Evolutionary conservation across 2,329 filamentous ascomycete genomes (phyloP), one percentile per base, ranked within the genome.

Genomic region (Orbilia javanica): DNA sequence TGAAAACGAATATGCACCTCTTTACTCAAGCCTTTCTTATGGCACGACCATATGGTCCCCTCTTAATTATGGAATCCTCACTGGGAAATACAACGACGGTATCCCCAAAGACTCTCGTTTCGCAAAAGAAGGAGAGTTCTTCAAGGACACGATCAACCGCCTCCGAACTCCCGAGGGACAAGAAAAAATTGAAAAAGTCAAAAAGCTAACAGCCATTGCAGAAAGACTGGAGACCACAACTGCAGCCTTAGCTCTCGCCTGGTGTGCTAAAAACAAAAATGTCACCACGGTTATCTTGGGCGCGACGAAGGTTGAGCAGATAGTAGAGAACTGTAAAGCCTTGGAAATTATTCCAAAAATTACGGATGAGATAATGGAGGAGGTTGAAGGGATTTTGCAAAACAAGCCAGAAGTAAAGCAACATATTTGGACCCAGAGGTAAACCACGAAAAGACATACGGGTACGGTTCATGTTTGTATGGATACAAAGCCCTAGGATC

Each of bases 81-180:
- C 88, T 6, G 89, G 89, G 81, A 90, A 90, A 84, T 90, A 90
- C 86, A 89, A 90, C 83, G 86, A 89, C 79, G 88, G 88, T 67
- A 88, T 90, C 68, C 88, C 88, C 15, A 86, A 88, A 80, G 88
- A 87, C 81, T 90, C 88, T 44, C 88, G 89, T 39, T 89, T 89
- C 80, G 87, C 87, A 68, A 88, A 85, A 80, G 88, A 89, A 84
- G 86, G 87, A 77, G 86, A 86, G 65, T 87, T 87, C 80, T 90
- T 90, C 83, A 87, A 87, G 80, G 85, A 86, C 81, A 88, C 86
- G 18, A 86, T 90, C 76, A 86, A 86, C 80, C 84, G 84, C 63
- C 85, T 88, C 67, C 85, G 87, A 82, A 85, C 81, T 36, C 85
- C 85, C 7, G 86, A 87, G 79, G 86, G 86, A 64, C 84, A 87